A percentile compares a stretch with the other conserved stretches of the same genome.
phyloP scores from a whole-genome alignment of 768 basidiomycete species.

The Lepiota subincarnata region DNA sequence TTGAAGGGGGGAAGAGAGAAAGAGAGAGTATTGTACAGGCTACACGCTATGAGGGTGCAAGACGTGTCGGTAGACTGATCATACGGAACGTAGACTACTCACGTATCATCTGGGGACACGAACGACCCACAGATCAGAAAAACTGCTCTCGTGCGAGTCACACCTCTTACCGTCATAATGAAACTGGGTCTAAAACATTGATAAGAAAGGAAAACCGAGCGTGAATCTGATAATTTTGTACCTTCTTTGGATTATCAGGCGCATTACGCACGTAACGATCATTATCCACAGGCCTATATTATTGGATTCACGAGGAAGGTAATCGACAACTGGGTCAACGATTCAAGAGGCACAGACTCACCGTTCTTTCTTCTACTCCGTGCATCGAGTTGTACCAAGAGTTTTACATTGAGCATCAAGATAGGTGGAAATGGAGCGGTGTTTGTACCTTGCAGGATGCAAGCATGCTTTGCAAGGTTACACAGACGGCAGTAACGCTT shows the following conservation, averaged over 20 bases:
- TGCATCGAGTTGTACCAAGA: conserved; percentile 17
- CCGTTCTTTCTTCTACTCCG: conserved; percentile 60
- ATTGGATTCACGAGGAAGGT: neutral
- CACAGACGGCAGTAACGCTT: conserved; percentile 75
- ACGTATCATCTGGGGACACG: conserved; percentile 54
- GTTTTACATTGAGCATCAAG: neutral
- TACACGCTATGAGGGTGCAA: conserved; percentile 31
- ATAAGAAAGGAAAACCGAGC: conserved; percentile 1
- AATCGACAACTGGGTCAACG: neutral
- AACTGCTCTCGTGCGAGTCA: neutral
- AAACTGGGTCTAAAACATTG: conserved; percentile 58
- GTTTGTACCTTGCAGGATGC: conserved; percentile 80
- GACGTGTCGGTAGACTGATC: neutral
- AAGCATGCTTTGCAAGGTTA: conserved; percentile 89
- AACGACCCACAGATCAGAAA: neutral
- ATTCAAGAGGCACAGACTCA: conserved; percentile 27
- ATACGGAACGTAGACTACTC: conserved; percentile 24
- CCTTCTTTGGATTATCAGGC: conserved; percentile 86
- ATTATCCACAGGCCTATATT: conserved; percentile 69
- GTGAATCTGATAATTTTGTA: conserved; percentile 24
- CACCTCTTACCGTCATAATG: conserved; percentile 67
- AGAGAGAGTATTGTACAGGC: neutral
- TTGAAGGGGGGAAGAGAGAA: too few relatives aligned
- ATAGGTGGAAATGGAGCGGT: neutral
- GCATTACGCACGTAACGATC: conserved; percentile 76